Conservation (phyloP, 805 yeast species). For the Candida suzukii region DNA sequence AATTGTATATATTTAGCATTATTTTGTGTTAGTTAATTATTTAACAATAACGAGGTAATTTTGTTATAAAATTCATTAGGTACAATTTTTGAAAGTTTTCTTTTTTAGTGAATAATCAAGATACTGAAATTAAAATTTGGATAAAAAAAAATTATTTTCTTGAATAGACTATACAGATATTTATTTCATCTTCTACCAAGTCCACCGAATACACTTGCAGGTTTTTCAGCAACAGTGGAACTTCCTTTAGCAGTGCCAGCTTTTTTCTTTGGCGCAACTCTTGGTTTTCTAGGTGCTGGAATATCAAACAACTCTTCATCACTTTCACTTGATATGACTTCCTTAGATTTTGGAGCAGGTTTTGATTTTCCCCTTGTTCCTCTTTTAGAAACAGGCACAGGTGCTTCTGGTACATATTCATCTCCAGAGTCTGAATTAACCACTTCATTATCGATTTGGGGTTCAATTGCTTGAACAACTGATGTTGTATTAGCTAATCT, state of each 20-base stretch:
- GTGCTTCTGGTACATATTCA: conserved; percentile 3
- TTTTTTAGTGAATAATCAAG: too few species aligned
- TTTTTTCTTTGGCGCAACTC: not conserved
- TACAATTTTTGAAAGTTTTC: too few species aligned
- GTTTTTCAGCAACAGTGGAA: not conserved
- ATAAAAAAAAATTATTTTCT: too few species aligned
- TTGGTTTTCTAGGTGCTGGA: not conserved
- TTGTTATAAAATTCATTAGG: too few species aligned
- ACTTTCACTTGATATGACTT: not conserved
- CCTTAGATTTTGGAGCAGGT: not conserved
- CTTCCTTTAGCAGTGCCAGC: not conserved
- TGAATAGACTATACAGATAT: too few species aligned
- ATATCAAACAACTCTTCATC: not conserved
- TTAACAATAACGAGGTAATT: too few species aligned
- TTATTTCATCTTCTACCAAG: not conserved
- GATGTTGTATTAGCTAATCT: not conserved
- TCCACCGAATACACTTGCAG: not conserved
- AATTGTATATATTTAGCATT: too few species aligned
- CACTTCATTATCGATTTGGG: conserved; percentile 3
- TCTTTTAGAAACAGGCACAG: not conserved
- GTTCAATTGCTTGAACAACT: not conserved
- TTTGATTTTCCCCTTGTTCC: not conserved
- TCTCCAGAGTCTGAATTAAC: conserved; percentile 5
- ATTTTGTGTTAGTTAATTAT: too few species aligned
- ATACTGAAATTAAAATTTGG: too few species aligned